These are phyloP conservation scores for Neofusicoccum cordaticola DNA, from an alignment of 2,329 filamentous ascomycete genomes.

Conservation along the genomic window DNA sequence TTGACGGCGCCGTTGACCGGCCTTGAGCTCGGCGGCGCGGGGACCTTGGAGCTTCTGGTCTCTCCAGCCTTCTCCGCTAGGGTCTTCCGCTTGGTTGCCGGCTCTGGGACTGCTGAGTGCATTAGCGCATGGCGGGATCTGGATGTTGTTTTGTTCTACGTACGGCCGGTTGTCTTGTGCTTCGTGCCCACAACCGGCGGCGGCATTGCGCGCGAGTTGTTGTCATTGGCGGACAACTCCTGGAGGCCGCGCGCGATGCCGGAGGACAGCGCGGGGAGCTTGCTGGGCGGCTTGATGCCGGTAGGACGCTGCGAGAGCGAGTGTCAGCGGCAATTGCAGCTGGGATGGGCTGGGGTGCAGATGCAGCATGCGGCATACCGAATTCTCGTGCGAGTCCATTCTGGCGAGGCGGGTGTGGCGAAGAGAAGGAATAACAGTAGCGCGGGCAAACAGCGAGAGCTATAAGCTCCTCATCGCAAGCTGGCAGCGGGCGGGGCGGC, in stretches of 20 bases:
- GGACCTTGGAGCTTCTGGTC: conserved; percentile 35
- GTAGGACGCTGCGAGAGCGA: conserved; percentile 21
- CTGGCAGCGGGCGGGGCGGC: neutral
- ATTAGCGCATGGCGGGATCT: conserved; percentile 22
- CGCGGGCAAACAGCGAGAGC: conserved; percentile 13
- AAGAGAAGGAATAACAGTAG: conserved; percentile 11
- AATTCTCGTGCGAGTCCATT: conserved; percentile 17
- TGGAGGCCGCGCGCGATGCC: conserved; percentile 34
- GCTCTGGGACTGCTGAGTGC: conserved; percentile 42
- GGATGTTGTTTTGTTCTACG: conserved; percentile 29
- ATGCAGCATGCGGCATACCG: conserved; percentile 5
- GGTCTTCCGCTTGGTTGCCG: conserved; percentile 52
- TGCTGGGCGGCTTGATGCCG: conserved; percentile 34
- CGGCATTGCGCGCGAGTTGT: conserved; percentile 52
- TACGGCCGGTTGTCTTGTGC: conserved; percentile 52
- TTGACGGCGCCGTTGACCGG: conserved; percentile 43
- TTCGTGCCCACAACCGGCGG: conserved; percentile 46
- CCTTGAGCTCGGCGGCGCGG: conserved; percentile 44
- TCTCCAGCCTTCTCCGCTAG: conserved; percentile 49
- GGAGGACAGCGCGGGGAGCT: conserved; percentile 28
- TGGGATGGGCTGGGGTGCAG: neutral
- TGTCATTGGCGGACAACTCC: conserved; percentile 52
- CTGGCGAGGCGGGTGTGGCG: neutral
- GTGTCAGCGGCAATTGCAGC: neutral
- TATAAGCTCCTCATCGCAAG: conserved; percentile 15